phyloP scores from a whole-genome alignment of 2,329 filamentous ascomycete genomes.

The Rosellinia necatrix region DNA sequence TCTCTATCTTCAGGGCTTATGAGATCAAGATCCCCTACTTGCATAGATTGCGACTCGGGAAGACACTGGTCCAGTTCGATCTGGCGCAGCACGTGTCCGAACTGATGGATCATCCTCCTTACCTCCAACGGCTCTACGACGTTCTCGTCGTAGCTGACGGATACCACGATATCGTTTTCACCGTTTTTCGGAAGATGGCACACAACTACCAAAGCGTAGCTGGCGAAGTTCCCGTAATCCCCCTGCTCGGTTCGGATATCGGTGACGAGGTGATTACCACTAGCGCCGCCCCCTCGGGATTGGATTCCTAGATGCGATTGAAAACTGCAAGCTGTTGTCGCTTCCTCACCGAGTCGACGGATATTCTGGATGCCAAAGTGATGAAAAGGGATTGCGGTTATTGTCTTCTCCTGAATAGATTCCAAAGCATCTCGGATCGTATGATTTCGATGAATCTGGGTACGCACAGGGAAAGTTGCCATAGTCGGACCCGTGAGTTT shows the following conservation, averaged over 20 bases:
- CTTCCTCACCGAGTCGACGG: not conserved
- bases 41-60: not conserved
- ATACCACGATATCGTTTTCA: not conserved
- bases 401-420: constrained; percentile 6
- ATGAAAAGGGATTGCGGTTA: constrained; percentile 4
- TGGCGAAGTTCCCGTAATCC: not conserved
- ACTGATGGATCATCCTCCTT: not conserved
- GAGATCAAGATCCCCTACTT: constrained; percentile 1
- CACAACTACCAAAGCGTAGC: constrained; percentile 5
- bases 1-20: constrained; percentile 9
- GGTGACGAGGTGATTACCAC: not conserved
- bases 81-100: constrained; percentile 14
- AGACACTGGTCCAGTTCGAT: not conserved
- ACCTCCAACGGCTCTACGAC: not conserved
- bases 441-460: not conserved
- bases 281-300: not conserved
- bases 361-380: constrained; percentile 21
- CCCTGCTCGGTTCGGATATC: not conserved
- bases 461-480: constrained; percentile 12
- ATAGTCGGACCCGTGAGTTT: constrained; percentile 13
- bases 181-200: constrained; percentile 10
- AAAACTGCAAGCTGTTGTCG: constrained; percentile 13
- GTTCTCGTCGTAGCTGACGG: constrained; percentile 10
- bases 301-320: constrained; percentile 18
- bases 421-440: not conserved